phyloP scores from a whole-genome alignment of 257 asterid genomes.

The Cordia subcordata region DNA sequence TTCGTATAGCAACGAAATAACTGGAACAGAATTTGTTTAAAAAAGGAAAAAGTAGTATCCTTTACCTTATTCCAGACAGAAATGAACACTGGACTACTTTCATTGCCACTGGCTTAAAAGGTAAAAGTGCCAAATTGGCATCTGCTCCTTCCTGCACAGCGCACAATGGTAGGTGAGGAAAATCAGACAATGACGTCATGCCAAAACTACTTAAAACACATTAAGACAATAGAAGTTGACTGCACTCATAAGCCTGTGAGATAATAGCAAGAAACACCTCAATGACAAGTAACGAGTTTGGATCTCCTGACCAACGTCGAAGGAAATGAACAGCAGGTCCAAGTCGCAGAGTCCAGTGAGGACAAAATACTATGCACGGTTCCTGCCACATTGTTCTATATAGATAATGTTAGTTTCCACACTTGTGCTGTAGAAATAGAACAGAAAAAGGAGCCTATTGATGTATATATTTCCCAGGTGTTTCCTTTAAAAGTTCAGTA shows the following conservation, averaged over 20 bases:
- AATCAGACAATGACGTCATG: not conserved
- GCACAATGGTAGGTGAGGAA: not conserved
- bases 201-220: not conserved
- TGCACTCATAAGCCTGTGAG: not conserved
- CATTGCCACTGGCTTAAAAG: conserved; percentile 73
- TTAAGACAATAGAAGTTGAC: not conserved
- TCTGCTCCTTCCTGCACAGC: conserved; percentile 58
- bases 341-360: conserved; percentile 91
- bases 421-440: not conserved
- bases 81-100: conserved; percentile 83
- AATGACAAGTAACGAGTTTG: conserved; percentile 68
- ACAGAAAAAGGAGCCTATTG: not conserved
- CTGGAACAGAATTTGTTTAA: no score
- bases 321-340: conserved; percentile 88
- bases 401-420: not conserved
- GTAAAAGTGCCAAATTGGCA: conserved; percentile 54
- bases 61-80: conserved; percentile 71
- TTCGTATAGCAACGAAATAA: no score
- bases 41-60: conserved; percentile 6
- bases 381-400: conserved; percentile 72
- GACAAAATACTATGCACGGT: conserved; percentile 87
- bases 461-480: no score
- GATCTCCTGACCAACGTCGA: conserved; percentile 65
- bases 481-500: no score
- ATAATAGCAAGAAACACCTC: conserved; percentile 44